A percentile compares a stretch with the other conserved stretches of the same genome.
Evolutionary conservation across 2,329 filamentous ascomycete genomes (phyloP).

Genomic region (Pleoardoris graminearum): DNA sequence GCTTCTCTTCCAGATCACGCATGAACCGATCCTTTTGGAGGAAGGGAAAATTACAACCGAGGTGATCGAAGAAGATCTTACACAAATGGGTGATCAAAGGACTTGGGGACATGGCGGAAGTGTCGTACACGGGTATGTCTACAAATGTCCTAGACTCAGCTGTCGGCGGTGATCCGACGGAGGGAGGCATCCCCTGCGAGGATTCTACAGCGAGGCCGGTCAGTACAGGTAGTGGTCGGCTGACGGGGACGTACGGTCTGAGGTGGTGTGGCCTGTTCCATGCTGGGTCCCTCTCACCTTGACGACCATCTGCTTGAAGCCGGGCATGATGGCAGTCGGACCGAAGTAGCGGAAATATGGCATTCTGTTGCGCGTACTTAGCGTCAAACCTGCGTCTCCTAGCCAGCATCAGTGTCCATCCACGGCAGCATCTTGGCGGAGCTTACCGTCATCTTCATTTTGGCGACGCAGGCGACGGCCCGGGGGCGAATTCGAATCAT

Average conservation of each 20-base stretch:
- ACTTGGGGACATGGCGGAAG: slow-evolving; percentile 70
- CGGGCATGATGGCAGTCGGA: slow-evolving; percentile 86
- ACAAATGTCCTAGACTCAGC: slow-evolving; percentile 50
- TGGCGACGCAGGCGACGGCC: slow-evolving; percentile 22
- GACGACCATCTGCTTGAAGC: slow-evolving; percentile 91
- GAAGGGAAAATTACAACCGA: slow-evolving; percentile 87
- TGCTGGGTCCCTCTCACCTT: slow-evolving; percentile 69
- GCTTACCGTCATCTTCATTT: slow-evolving; percentile 22
- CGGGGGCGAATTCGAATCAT: slow-evolving; percentile 26
- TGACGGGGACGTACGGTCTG: slow-evolving; percentile 45
- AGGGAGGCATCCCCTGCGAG: slow-evolving; percentile 37
- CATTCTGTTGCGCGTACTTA: slow-evolving; percentile 65
- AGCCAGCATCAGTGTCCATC: neutral
- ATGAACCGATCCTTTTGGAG: slow-evolving; percentile 73
- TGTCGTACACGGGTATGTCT: slow-evolving; percentile 73
- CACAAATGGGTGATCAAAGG: slow-evolving; percentile 76
- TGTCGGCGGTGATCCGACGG: slow-evolving; percentile 31
- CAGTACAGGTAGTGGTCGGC: slow-evolving; percentile 1
- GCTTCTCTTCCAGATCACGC: slow-evolving; percentile 76
- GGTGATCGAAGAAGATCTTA: slow-evolving; percentile 77
- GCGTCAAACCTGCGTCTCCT: slow-evolving; percentile 33
- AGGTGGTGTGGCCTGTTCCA: slow-evolving; percentile 62
- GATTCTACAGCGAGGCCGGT: slow-evolving; percentile 33
- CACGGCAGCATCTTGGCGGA: neutral
- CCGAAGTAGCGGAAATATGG: slow-evolving; percentile 92